phyloP scores from a whole-genome alignment of 2,329 filamentous ascomycete genomes.

The Fusarium pseudocircinatum region DNA sequence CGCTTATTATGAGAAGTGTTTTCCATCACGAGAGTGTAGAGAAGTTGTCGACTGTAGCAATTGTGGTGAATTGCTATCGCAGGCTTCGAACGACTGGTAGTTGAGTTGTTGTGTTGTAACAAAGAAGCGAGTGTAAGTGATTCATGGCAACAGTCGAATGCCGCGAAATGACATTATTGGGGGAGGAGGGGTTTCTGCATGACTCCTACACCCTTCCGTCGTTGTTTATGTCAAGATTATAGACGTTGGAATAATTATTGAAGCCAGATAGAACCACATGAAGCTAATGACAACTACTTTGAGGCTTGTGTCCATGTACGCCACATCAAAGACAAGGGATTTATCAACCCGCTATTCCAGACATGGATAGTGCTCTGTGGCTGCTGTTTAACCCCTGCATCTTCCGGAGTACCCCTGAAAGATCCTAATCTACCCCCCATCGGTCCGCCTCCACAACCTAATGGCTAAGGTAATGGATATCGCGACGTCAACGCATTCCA shows the following conservation, averaged over 20 bases:
- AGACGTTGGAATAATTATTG: not conserved
- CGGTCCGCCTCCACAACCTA: constrained; percentile 22
- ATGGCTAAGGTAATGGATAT: constrained; percentile 13
- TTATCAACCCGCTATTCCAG: not conserved
- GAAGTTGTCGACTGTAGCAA: not conserved
- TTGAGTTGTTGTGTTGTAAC: not conserved
- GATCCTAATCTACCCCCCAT: constrained; percentile 7
- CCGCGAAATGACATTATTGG: constrained; percentile 5
- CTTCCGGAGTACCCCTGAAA: constrained; percentile 35
- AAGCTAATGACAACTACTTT: constrained; percentile 29
- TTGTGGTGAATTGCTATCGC: not conserved
- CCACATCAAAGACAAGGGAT: constrained; percentile 5
- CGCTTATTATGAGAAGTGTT: not conserved
- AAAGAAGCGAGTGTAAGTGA: not conserved
- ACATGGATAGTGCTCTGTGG: constrained; percentile 25
- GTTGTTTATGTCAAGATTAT: not conserved
- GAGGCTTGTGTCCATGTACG: constrained; percentile 9
- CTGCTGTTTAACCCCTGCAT: constrained; percentile 31
- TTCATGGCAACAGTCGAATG: constrained; percentile 13
- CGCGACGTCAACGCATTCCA: constrained; percentile 37
- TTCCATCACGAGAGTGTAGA: constrained; percentile 28
- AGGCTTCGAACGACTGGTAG: constrained; percentile 1
- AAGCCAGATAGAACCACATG: constrained; percentile 23
- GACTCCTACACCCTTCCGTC: not conserved
- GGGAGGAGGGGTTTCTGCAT: constrained; percentile 1